Evolutionary conservation across 2,329 filamentous ascomycete species (phyloP).

Genomic region (Colletotrichum endophyticum): DNA sequence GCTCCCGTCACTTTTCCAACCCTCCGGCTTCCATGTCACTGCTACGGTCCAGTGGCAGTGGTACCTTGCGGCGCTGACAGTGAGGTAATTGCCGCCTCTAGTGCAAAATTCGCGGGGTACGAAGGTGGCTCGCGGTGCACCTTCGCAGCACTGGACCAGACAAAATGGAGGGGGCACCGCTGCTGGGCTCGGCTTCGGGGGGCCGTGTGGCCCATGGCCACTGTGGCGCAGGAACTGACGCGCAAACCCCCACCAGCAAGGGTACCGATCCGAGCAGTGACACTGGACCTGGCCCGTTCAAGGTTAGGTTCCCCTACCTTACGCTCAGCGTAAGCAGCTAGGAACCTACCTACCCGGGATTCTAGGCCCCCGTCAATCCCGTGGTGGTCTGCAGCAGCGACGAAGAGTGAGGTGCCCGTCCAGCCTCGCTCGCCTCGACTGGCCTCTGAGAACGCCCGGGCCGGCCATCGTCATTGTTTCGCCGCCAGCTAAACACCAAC

Average conservation of each 20-base stretch:
- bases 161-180: background rate
- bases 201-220: background rate
- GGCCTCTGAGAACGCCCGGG: background rate
- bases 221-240: constrained; percentile 16
- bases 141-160: background rate
- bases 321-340: background rate
- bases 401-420: background rate
- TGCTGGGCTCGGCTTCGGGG: background rate
- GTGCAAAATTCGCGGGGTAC: background rate
- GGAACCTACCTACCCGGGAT: background rate
- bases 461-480: constrained; percentile 20
- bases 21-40: background rate
- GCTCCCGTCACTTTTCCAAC: background rate
- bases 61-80: background rate
- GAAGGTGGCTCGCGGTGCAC: background rate
- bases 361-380: background rate
- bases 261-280: background rate
- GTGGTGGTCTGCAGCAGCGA: background rate
- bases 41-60: background rate
- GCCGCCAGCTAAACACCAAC: background rate
- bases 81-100: background rate
- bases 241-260: constrained; percentile 9
- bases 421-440: background rate
- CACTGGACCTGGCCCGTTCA: background rate
- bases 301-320: background rate